These are phyloP conservation scores for Pestalotiopsis sp. DNA, from an alignment of 2,329 filamentous ascomycete genomes.

Conservation along the genomic window DNA sequence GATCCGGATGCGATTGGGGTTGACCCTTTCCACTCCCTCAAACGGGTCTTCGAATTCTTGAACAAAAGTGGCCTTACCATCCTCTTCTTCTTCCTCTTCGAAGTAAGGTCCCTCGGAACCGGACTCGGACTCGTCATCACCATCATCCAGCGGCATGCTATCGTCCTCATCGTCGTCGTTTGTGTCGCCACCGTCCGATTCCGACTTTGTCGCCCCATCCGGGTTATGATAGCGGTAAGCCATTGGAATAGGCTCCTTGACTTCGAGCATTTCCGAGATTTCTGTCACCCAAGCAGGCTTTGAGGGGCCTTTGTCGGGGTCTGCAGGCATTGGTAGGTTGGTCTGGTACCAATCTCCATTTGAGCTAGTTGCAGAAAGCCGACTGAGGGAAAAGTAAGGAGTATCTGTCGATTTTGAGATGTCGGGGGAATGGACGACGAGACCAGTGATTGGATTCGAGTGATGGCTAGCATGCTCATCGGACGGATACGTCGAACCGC, in stretches of 20 bases:
- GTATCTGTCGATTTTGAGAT: constrained; percentile 28
- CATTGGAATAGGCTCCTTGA: constrained; percentile 45
- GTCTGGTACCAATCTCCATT: constrained; percentile 57
- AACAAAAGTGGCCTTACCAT: constrained; percentile 17
- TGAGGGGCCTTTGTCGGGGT: constrained; percentile 13
- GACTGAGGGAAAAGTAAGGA: constrained; percentile 54
- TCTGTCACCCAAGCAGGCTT: constrained; percentile 49
- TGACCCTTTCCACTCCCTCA: constrained; percentile 41
- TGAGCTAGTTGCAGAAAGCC: constrained; percentile 52
- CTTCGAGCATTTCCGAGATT: constrained; percentile 44
- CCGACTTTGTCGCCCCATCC: constrained; percentile 29
- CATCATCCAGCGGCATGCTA: constrained; percentile 22
- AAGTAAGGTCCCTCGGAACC: constrained; percentile 26
- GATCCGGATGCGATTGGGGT: constrained; percentile 51
- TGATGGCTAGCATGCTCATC: constrained; percentile 28
- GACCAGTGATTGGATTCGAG: constrained; percentile 49
- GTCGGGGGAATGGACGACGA: constrained; percentile 47
- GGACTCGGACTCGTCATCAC: constrained; percentile 28
- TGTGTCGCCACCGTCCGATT: constrained; percentile 33
- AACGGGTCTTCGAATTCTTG: constrained; percentile 23
- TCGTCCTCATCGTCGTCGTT: constrained; percentile 25
- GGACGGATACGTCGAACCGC: constrained; percentile 46
- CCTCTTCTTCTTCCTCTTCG: constrained; percentile 16
- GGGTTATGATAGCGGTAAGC: constrained; percentile 33
- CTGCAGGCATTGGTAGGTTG: constrained; percentile 37